Evolutionary conservation across 2,329 filamentous ascomycete genomes (phyloP).

Genomic region (Aspergillus sp.): DNA sequence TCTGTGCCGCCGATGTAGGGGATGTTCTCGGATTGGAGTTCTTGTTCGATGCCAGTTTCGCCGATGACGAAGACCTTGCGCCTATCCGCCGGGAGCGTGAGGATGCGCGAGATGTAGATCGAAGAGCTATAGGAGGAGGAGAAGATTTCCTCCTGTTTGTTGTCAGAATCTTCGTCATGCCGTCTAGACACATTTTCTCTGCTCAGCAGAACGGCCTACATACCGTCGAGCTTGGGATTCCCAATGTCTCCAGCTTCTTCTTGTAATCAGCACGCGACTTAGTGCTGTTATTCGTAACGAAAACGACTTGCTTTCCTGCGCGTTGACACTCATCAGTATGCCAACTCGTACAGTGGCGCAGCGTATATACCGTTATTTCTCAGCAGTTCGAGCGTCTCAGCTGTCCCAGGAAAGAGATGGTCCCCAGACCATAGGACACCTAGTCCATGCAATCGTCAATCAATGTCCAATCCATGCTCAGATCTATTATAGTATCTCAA

Average conservation of each 20-base stretch:
- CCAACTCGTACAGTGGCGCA: not conserved
- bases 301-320: conserved; percentile 80
- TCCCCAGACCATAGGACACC: conserved; percentile 96
- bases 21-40: conserved; percentile 71
- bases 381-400: conserved; percentile 76
- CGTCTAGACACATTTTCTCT: no score
- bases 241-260: conserved; percentile 76
- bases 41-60: conserved; percentile 82
- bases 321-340: not conserved
- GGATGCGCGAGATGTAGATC: conserved; percentile 90
- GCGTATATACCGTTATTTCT: conserved; percentile 60
- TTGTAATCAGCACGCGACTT: conserved; percentile 90
- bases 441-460: conserved; percentile 36
- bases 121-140: conserved; percentile 90
- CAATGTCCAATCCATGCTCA: conserved; percentile 18
- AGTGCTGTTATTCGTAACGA: conserved; percentile 98
- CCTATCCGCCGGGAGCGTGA: conserved; percentile 66
- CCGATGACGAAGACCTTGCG: conserved; percentile 94
- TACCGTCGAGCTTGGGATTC: conserved; percentile 65
- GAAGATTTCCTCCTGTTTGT: conserved; percentile 74
- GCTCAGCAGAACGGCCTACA: conserved; percentile 8
- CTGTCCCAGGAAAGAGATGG: conserved; percentile 73
- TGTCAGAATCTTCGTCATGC: no score
- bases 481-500: conserved; percentile 10
- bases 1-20: conserved; percentile 82